Percentiles rank a stretch among this genome's conserved stretches.
Conservation (phyloP, 805 yeast species). For the Metschnikowia shivogae region DNA sequence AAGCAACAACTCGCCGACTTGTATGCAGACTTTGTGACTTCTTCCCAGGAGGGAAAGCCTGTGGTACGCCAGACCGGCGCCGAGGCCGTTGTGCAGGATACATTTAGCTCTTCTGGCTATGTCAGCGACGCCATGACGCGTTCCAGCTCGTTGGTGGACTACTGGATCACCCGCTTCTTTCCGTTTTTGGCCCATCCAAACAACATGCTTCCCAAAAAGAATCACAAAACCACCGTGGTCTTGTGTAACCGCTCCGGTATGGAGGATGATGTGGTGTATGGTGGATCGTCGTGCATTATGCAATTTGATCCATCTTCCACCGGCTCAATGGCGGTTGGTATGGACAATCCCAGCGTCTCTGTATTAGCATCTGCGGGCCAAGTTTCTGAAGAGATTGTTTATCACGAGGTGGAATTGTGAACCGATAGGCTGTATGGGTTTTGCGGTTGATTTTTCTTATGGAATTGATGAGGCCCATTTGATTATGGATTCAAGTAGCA, state of each 20-base stretch:
- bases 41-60: background rate
- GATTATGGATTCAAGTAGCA: no score
- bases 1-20: background rate
- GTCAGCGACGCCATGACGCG: conserved; percentile 10
- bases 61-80: background rate
- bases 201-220: conserved; percentile 22
- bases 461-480: no score
- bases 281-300: conserved; percentile 59
- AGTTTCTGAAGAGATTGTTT: conserved; percentile 61
- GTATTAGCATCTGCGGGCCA: conserved; percentile 55
- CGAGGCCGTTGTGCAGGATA: background rate
- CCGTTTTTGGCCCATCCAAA: conserved; percentile 50
- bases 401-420: conserved; percentile 51
- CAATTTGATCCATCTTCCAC: conserved; percentile 44
- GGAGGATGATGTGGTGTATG: conserved; percentile 66
- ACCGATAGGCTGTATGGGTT: no score
- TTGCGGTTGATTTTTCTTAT: no score
- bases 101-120: background rate
- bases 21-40: background rate
- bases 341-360: conserved; percentile 42
- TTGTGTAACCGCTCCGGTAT: conserved; percentile 73
- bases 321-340: conserved; percentile 28
- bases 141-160: conserved; percentile 39
- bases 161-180: conserved; percentile 70
- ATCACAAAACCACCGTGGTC: conserved; percentile 36